These are phyloP conservation scores for Brettanomyces naardenensis DNA, from an alignment of 805 yeast genomes.

Conservation along the genomic window DNA sequence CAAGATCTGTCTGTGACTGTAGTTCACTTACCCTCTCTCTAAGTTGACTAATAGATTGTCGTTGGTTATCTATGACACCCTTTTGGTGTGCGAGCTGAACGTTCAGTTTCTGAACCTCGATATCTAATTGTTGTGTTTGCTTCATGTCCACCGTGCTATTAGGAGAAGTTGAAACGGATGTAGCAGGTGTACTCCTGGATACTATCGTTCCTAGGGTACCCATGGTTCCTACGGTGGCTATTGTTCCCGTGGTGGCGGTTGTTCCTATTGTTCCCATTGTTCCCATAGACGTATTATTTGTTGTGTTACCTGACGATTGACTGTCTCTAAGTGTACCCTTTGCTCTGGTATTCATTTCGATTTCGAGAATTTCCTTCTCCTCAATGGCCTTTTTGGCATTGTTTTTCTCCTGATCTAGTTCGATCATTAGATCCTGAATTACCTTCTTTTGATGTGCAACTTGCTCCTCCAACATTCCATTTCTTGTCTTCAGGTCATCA, in stretches of 20 bases:
- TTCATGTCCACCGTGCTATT: not conserved
- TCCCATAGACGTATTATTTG: not conserved
- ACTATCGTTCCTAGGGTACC: not conserved
- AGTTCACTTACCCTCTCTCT: slow-evolving; percentile 9
- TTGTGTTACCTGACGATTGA: not conserved
- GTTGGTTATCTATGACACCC: slow-evolving; percentile 4
- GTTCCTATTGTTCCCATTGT: not conserved
- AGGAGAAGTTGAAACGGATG: not conserved
- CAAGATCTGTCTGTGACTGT: slow-evolving; percentile 11
- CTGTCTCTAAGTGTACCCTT: not conserved
- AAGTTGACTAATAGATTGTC: slow-evolving; percentile 1
- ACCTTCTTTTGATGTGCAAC: slow-evolving; percentile 7
- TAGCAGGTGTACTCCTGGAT: not conserved
- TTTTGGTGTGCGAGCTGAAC: not conserved
- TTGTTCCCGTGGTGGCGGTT: not conserved
- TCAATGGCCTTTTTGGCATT: slow-evolving; percentile 2
- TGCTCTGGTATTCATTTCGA: slow-evolving; percentile 2
- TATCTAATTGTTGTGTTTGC: not conserved
- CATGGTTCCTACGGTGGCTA: not conserved
- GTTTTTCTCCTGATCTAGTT: slow-evolving; percentile 2
- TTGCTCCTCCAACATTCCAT: slow-evolving; percentile 8
- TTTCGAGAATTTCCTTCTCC: slow-evolving; percentile 5
- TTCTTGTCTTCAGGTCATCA: slow-evolving; percentile 17
- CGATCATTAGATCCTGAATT: slow-evolving; percentile 1
- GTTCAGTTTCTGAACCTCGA: not conserved